Percentiles rank a stretch among this genome's conserved stretches.
These are phyloP conservation scores for Boletus sp. DNA, from an alignment of 768 basidiomycete species.

Conservation along the genomic window DNA sequence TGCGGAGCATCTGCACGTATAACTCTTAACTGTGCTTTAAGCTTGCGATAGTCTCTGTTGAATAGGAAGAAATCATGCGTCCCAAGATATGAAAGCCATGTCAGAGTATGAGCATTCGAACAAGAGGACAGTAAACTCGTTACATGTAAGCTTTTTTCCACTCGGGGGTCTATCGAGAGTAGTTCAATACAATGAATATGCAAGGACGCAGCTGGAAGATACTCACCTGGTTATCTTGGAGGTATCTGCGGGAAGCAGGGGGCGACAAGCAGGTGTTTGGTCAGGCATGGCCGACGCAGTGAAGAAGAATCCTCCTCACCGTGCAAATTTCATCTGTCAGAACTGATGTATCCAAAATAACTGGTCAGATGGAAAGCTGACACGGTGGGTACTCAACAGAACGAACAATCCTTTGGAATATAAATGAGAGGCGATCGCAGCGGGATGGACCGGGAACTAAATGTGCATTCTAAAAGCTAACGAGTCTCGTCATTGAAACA, in stretches of 20 bases:
- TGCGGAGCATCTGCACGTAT: constrained; percentile 39
- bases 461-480: neutral
- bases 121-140: neutral
- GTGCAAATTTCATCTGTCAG: constrained; percentile 56
- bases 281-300: neutral
- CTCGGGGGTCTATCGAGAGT: constrained; percentile 56
- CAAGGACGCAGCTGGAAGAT: neutral
- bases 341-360: neutral
- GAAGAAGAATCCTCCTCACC: constrained; percentile 33
- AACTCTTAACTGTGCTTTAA: constrained; percentile 68
- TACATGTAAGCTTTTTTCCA: constrained; percentile 38
- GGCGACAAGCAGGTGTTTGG: neutral
- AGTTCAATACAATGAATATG: neutral
- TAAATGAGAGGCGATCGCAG: neutral
- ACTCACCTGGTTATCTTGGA: constrained; percentile 64
- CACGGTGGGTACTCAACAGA: neutral
- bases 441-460: too few relatives aligned
- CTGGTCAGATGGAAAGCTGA: neutral
- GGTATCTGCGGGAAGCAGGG: constrained; percentile 44
- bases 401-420: neutral
- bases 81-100: neutral
- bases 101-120: neutral
- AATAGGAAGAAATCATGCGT: neutral
- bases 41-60: constrained; percentile 65
- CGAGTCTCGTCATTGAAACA: neutral